These are phyloP conservation scores for Pyrenula massariospora DNA, from an alignment of 495 filamentous ascomycete species.

Conservation along the genomic window DNA sequence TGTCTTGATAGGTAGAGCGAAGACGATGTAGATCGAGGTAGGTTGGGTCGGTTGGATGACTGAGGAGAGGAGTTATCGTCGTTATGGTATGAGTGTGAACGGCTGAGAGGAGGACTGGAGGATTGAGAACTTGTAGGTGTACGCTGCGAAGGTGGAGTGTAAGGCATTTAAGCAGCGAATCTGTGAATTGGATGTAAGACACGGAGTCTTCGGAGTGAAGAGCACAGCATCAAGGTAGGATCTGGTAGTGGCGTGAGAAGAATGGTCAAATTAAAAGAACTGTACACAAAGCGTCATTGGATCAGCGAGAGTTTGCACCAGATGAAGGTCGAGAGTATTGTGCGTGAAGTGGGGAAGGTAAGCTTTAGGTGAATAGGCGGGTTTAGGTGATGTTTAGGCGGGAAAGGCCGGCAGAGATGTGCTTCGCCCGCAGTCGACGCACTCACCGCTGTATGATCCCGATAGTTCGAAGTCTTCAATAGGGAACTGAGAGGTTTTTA, in stretches of 20 bases:
- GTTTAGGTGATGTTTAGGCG: no score
- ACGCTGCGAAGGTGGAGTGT: slow-evolving; percentile 67
- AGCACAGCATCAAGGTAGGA: slow-evolving; percentile 8
- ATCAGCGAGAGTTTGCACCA: background rate
- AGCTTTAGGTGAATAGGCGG: background rate
- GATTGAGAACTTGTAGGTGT: slow-evolving; percentile 51
- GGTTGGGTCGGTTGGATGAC: slow-evolving; percentile 31
- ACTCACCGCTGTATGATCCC: background rate
- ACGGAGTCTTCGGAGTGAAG: slow-evolving; percentile 8
- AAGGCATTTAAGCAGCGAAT: slow-evolving; percentile 56
- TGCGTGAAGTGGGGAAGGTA: background rate
- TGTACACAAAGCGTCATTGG: background rate
- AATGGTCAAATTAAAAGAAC: background rate
- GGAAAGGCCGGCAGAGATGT: background rate
- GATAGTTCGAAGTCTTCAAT: background rate
- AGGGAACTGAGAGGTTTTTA: no score
- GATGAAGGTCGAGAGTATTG: slow-evolving; percentile 1
- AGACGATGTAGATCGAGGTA: slow-evolving; percentile 69
- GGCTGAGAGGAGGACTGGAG: slow-evolving; percentile 11
- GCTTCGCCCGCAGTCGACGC: background rate
- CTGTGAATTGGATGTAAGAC: no score
- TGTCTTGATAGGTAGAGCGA: slow-evolving; percentile 61
- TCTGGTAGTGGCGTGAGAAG: slow-evolving; percentile 4
- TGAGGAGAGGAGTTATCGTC: slow-evolving; percentile 1
- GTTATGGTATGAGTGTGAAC: slow-evolving; percentile 8